Base-by-base conservation (phyloP, 208 protist species). In the Acanthamoeba culbertsoni region DNA sequence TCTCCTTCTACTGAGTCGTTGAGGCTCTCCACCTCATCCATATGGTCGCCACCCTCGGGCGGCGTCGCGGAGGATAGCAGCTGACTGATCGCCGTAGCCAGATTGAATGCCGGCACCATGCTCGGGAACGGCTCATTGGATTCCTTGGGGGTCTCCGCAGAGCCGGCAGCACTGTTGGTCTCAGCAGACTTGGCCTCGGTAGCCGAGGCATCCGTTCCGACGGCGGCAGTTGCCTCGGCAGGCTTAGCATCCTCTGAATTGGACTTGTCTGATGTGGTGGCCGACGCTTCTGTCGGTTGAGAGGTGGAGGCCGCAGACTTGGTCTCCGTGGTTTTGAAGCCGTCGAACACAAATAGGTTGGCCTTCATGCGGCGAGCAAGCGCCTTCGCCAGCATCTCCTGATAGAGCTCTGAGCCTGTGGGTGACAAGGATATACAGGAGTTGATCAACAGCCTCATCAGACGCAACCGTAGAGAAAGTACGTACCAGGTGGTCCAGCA, bases 331-430 rank as follows among this genome's bases (percentile, higher is more conserved):
- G 84, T 12, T 55, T 91, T 91, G 45, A 92, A 92, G 45, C 63
- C 88, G 28, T 79, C 88, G 23, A 92, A 79, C n/a, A 92, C 65
- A 20, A 92, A 43, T 62, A 92, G 63, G 43, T 51, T 65, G 35
- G 62, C 88, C 28, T 79, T 33, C 37, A 92, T 26, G 43, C 79
- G 63, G 26, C 28, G 88, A 4, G 88, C 88, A 12, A 92, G 43
- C 10, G 88, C 88, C 33, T 79, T 92, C 18, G 59, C 88, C 16
- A 92, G 42, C 2, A 45, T 26, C 48, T 92, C 88, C 88, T 92
- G 88, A 26, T 79, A 92, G 43, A 79, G 73, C 40, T 92, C 88
- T 26, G 88, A 79, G 31, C 88, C 88, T 92, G 62, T n/a, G 16
- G 10, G 7, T 53, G 28, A 14, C 28, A 35, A 0, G 5, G 43